Base-by-base conservation (phyloP, 75 land plant genomes). In the Cunninghamia lanceolata region DNA sequence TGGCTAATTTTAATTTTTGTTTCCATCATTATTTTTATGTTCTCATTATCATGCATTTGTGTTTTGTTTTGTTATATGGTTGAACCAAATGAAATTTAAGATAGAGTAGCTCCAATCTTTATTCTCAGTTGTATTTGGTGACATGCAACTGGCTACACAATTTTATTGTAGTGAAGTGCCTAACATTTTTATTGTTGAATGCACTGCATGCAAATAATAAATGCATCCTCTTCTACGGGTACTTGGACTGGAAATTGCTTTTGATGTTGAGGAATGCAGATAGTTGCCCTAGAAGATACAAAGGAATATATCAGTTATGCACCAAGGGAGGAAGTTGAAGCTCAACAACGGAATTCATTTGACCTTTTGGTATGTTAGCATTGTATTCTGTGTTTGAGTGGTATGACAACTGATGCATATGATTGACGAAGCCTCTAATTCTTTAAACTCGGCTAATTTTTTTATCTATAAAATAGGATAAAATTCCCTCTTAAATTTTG, bases 211-310 rank as follows among this genome's bases (percentile, higher is more conserved):
- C 14, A 52, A 83, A 8, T 47, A 34, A 21, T 34, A 36, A 36
- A 52, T 54, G 9, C 84, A 83, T 34, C 36, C 13, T 32, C 38
- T 38, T 13, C 40, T 83, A 52, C 19, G 10, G 68, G 40, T 52
- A 32, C 35, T 34, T 52, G 11, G 40, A 83, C 68, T 54, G 32
- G 5, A 54, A 35, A n/a, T 83, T 53, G 40, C 38, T 54, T 52
- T 83, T 42, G 43, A 35, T 83, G 30, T 19, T 8, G 84, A 45
- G 30, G 50, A 80, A 80, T 91, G 87, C 92, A 98, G 99, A 98
- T 98, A 9, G 93, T 98, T 85, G 99, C 96, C 77, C 73, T 96
- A 77, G 99, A 98, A 88, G 99, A 98, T 80, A 98, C 95, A 56
- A 87, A 87, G 78, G 94, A 93, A 85, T 95, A 96, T 81, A 94